Evolutionary conservation across 2,329 filamentous ascomycete genomes (phyloP).

Genomic region (Ascocoryne sarcoides): DNA sequence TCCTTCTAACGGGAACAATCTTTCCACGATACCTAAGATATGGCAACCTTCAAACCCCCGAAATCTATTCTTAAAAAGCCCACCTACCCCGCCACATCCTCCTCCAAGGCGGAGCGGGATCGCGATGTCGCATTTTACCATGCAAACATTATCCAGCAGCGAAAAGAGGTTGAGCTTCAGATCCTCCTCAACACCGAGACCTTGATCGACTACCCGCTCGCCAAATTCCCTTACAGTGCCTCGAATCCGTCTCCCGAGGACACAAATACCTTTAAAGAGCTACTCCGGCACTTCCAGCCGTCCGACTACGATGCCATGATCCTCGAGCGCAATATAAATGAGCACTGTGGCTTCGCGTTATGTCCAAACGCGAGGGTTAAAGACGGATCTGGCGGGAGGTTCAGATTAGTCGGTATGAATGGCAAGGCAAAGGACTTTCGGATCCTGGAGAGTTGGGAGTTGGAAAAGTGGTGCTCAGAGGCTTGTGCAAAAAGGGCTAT

Average conservation of each 20-base stretch:
- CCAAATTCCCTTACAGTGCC: constrained; percentile 41
- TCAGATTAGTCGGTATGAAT: constrained; percentile 51
- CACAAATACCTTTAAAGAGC: constrained; percentile 52
- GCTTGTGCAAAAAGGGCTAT: constrained; percentile 71
- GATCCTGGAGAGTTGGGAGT: constrained; percentile 61
- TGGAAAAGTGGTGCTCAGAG: constrained; percentile 82
- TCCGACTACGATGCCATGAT: constrained; percentile 84
- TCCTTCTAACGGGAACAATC: neutral
- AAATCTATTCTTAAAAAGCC: constrained; percentile 57
- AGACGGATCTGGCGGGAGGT: constrained; percentile 50
- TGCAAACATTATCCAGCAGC: constrained; percentile 72
- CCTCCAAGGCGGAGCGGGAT: constrained; percentile 36
- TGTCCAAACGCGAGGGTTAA: constrained; percentile 58
- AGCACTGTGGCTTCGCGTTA: constrained; percentile 73
- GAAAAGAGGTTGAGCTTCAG: constrained; percentile 65
- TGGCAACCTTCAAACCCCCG: constrained; percentile 25
- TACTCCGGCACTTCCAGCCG: constrained; percentile 69
- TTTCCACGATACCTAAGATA: constrained; percentile 7
- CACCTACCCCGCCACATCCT: constrained; percentile 33
- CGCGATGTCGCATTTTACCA: constrained; percentile 68
- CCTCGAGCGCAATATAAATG: constrained; percentile 78
- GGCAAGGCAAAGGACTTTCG: constrained; percentile 46
- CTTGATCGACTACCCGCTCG: constrained; percentile 32
- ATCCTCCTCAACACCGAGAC: constrained; percentile 66
- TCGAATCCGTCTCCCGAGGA: constrained; percentile 50